phyloP scores from a whole-genome alignment of 2,329 filamentous ascomycete genomes.

The Verticillium albo-atrum region DNA sequence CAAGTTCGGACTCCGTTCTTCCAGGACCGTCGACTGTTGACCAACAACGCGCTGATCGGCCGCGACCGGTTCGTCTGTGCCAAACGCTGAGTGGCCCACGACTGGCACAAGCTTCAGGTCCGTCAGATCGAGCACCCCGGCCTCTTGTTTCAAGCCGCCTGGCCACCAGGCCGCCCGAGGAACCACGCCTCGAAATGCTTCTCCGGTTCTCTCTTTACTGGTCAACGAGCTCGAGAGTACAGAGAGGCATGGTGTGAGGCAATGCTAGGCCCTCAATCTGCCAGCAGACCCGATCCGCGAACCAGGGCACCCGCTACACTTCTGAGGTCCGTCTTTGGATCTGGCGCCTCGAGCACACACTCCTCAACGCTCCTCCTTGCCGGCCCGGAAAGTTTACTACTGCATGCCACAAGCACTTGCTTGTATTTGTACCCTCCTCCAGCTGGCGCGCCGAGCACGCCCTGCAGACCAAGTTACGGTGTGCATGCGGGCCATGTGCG shows the following conservation, averaged over 20 bases:
- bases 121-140: neutral
- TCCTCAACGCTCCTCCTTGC: neutral
- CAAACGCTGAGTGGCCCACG: neutral
- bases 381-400: neutral
- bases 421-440: neutral
- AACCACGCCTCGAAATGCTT: neutral
- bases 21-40: neutral
- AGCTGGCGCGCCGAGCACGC: neutral
- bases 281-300: no score
- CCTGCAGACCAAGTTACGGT: neutral
- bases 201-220: neutral
- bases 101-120: conserved; percentile 3
- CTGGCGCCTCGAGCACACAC: no score
- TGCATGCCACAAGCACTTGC: neutral
- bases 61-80: neutral
- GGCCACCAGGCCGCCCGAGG: neutral
- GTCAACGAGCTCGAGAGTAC: neutral
- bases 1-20: neutral
- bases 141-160: neutral
- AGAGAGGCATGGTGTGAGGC: no score
- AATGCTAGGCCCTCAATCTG: no score
- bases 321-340: no score
- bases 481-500: neutral
- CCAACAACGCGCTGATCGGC: neutral
- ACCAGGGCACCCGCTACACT: no score